Evolutionary conservation across 2,329 filamentous ascomycete species (phyloP), one percentile per base, ranked within the genome.

Genomic region (Botrytis galanthina): DNA sequence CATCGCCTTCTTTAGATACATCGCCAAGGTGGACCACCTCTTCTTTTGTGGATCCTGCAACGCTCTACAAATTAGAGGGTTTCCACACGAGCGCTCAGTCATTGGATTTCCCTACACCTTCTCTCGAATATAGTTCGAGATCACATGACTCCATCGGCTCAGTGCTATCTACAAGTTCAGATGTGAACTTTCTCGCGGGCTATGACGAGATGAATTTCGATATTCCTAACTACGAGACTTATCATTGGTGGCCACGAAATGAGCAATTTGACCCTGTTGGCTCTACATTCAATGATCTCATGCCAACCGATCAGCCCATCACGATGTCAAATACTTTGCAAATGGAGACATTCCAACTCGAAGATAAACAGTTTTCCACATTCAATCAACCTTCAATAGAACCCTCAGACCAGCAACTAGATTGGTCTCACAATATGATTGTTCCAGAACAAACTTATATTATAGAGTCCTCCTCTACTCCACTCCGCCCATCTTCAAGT

Each of bases 91-190:
- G 70, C n/a, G 46, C 46, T 26, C 70, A 72, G 22, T 72, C 70
- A 16, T 57, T 72, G 9, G 70, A 72, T 35, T 67, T 72, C 35
- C 70, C 60, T 10, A 57, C 70, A 37, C 70, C 70, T 12, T 72
- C 70, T 9, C 61, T 72, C 48, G 70, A 72, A 72, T 72, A 57
- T 32, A 72, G 70, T 44, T 72, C 70, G 22, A 67, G 70, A 64
- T 72, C 70, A 54, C 70, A 72, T 57, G 70, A 72, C 48, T 72
- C 70, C 20, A 72, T 72, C 35, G 60, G 70, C 10, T 72, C 70
- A 10, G 60, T 72, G 9, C 29, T 72, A 42, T 72, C 70, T 32
- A 72, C 70, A 18, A 66, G 35, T 20, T 67, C 70, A 22, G 70
- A 67, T 39, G 39, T 72, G 26, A 67, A 72, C 12, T 72, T 67